Evolutionary conservation across 306 rosid species (phyloP).

Genomic region (Trifolium dubium): DNA sequence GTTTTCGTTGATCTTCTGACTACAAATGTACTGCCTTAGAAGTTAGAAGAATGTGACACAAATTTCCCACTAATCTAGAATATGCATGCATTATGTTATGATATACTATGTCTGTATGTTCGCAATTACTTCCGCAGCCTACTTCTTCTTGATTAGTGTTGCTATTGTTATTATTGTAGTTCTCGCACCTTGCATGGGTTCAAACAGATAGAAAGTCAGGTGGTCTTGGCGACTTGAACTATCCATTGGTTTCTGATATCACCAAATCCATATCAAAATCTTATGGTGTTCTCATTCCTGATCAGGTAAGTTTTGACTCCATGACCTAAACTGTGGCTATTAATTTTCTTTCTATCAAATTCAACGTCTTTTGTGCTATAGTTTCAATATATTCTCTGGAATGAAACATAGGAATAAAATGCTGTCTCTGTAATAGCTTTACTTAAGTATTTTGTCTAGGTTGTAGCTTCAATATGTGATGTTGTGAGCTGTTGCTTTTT

Average conservation of each 20-base stretch:
- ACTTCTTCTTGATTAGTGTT: slow-evolving; percentile 34
- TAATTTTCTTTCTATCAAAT: slow-evolving; percentile 7
- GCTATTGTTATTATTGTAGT: slow-evolving; percentile 54
- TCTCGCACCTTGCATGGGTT: slow-evolving; percentile 99
- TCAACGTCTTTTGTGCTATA: slow-evolving; percentile 10
- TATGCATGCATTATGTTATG: slow-evolving; percentile 18
- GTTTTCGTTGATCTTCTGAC: slow-evolving; percentile 12
- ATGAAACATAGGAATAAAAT: slow-evolving; percentile 25
- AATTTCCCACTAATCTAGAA: neutral
- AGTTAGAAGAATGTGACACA: neutral
- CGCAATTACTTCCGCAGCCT: neutral
- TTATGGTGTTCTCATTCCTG: slow-evolving; percentile 86
- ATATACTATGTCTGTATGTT: neutral
- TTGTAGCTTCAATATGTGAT: neutral
- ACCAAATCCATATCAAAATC: slow-evolving; percentile 89
- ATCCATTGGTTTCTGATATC: slow-evolving; percentile 87
- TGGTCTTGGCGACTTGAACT: slow-evolving; percentile 97
- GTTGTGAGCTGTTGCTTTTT: slow-evolving; percentile 17
- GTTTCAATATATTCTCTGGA: slow-evolving; percentile 16
- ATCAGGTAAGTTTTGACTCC: slow-evolving; percentile 65
- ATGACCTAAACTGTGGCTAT: slow-evolving; percentile 9
- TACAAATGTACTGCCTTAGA: neutral
- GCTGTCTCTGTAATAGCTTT: slow-evolving; percentile 8
- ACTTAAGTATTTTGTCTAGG: slow-evolving; percentile 4
- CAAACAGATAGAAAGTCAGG: slow-evolving; percentile 99